These are phyloP conservation scores for Penicillium sp. DNA, from an alignment of 2,329 filamentous ascomycete genomes.

Conservation along the genomic window DNA sequence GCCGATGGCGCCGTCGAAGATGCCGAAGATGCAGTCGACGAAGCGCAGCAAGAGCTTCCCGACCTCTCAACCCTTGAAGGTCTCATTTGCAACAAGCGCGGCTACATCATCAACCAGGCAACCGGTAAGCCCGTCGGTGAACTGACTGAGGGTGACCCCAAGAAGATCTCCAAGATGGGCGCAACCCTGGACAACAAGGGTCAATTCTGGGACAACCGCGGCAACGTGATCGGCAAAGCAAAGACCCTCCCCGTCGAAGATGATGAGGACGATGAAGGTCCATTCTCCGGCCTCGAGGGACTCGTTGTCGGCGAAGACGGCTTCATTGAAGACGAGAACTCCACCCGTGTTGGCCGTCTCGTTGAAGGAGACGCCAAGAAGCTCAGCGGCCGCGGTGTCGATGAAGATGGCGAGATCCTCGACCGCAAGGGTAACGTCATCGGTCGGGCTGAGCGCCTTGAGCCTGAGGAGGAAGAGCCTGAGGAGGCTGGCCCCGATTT, in stretches of 20 bases:
- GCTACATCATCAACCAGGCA: constrained; percentile 43
- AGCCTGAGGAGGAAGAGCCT: constrained; percentile 31
- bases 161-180: constrained; percentile 55
- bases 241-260: constrained; percentile 46
- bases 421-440: constrained; percentile 64
- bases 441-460: constrained; percentile 55
- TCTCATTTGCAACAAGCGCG: constrained; percentile 46
- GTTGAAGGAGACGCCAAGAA: constrained; percentile 62
- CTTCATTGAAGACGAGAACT: constrained; percentile 52
- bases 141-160: constrained; percentile 62
- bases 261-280: constrained; percentile 37
- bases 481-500: constrained; percentile 54
- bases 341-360: constrained; percentile 52
- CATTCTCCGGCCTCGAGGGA: constrained; percentile 49
- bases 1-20: constrained; percentile 17
- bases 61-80: constrained; percentile 41
- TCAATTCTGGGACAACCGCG: constrained; percentile 64
- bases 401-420: constrained; percentile 64
- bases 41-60: constrained; percentile 24
- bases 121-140: constrained; percentile 57
- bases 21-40: constrained; percentile 26
- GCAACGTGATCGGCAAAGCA: constrained; percentile 64
- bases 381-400: constrained; percentile 59
- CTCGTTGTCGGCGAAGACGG: constrained; percentile 51
- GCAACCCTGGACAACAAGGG: constrained; percentile 57